phyloP scores from a whole-genome alignment of 768 basidiomycete genomes.

The Termitomyces titanicus region DNA sequence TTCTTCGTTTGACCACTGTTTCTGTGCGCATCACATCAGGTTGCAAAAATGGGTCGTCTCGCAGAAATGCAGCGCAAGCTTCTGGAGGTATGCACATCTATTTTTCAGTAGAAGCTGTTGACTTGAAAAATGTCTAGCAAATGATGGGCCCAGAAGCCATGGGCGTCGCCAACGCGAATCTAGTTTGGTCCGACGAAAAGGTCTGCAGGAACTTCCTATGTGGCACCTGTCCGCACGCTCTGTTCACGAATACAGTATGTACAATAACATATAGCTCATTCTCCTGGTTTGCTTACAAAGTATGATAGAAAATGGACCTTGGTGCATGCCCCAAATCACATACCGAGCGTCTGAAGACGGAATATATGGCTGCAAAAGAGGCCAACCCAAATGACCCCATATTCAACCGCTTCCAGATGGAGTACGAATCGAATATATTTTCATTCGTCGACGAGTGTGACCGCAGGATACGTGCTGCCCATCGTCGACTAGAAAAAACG shows the following conservation, averaged over 20 bases:
- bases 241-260: constrained; percentile 96
- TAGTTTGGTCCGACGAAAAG: constrained; percentile 94
- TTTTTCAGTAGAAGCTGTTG: constrained; percentile 37
- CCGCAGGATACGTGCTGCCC: constrained; percentile 89
- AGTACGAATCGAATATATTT: constrained; percentile 95
- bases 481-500: constrained; percentile 96
- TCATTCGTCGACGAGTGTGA: constrained; percentile 98
- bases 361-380: constrained; percentile 79
- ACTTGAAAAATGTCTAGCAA: constrained; percentile 60
- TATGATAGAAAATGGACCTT: constrained; percentile 94
- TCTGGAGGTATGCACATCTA: constrained; percentile 34
- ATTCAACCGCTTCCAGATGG: constrained; percentile 85
- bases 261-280: not conserved
- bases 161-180: constrained; percentile 91
- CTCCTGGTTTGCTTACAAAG: not conserved
- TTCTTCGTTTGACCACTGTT: constrained; percentile 10
- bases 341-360: constrained; percentile 88
- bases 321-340: constrained; percentile 97
- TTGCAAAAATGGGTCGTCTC: constrained; percentile 77
- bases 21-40: not conserved
- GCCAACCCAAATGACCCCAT: constrained; percentile 75
- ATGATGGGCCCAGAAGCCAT: constrained; percentile 99
- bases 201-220: constrained; percentile 98
- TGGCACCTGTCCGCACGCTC: constrained; percentile 95
- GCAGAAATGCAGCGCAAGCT: constrained; percentile 99